Base-by-base conservation (phyloP, 208 protist genomes). In the Trypanosoma melophagium region DNA sequence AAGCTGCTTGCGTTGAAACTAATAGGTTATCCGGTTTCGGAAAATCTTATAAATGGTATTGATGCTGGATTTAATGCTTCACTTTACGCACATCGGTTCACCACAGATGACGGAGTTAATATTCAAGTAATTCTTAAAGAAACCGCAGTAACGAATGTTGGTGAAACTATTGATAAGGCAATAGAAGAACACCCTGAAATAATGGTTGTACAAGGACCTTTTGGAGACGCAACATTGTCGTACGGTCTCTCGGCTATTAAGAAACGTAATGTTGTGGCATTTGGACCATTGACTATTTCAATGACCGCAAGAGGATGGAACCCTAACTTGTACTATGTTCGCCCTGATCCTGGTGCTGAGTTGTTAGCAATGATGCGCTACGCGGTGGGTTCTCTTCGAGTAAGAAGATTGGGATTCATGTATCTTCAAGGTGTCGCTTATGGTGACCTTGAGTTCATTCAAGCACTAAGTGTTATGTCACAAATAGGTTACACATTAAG, bases 291-390 rank as follows among this genome's bases (percentile, higher is more conserved):
- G n/a, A n/a, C n/a, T n/a, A n/a, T n/a, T n/a, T n/a, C 80, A 3
- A 78, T 81, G 45, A 83, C 78, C 19, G 77, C 78, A 9, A 81
- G 81, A 14, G 4, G 19, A 16, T 91, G 74, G 69, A 79, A 69
- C 10, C 47, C 22, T 21, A 28, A 80, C 24, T 8, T 79, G 58
- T 80, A 80, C 66, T 91, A 78, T 69, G 71, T 74, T 42, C 67
- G 77, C 10, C 55, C 71, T 3, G 80, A 86, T 10, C 74, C 80
- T 17, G 50, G 52, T 14, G 41, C 19, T 7, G 57, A 71, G 56
- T 24, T 71, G 10, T 44, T 65, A 9, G 57, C 66, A 38, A 31
- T 71, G 10, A 13, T 87, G 9, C 22, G 56, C 24, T 69, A 80
- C 63, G 58, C 70, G 12, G 4, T 42, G 31, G 13, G 8, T 38